phyloP scores from a whole-genome alignment of 805 yeast genomes.

The Nakazawaea siamensis region DNA sequence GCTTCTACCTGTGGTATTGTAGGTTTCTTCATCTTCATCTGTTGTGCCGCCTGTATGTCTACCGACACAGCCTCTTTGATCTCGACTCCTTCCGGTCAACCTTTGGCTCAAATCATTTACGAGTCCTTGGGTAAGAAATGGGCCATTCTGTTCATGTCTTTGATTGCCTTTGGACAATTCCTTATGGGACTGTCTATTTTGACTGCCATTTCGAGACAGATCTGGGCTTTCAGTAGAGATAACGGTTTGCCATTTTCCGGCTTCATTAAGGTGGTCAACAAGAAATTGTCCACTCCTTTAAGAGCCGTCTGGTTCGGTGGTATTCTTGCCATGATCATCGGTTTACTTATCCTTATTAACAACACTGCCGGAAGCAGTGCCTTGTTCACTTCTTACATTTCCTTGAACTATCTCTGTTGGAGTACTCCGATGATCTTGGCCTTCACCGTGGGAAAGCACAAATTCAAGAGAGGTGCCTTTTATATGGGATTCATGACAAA shows the following conservation, averaged over 20 bases:
- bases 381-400: constrained; percentile 55
- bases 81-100: constrained; percentile 42
- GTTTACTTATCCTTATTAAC: constrained; percentile 51
- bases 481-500: constrained; percentile 46
- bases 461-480: constrained; percentile 61
- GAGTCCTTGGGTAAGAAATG: constrained; percentile 57
- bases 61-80: constrained; percentile 34
- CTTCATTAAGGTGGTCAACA: constrained; percentile 48
- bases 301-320: constrained; percentile 55
- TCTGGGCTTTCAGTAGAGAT: constrained; percentile 73
- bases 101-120: constrained; percentile 56
- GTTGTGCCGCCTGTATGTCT: constrained; percentile 45
- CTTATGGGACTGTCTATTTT: constrained; percentile 58
- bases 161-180: constrained; percentile 53
- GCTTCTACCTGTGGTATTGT: constrained; percentile 48
- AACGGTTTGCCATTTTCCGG: constrained; percentile 61
- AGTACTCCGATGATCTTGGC: constrained; percentile 48
- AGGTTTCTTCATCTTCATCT: constrained; percentile 50
- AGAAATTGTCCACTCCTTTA: constrained; percentile 51
- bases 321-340: constrained; percentile 38
- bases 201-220: constrained; percentile 60
- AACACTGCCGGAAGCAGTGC: constrained; percentile 51
- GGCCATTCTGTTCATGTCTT: constrained; percentile 56
- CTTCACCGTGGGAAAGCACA: constrained; percentile 37
- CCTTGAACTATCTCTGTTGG: constrained; percentile 61